Percentiles rank a stretch among this genome's conserved stretches.
phyloP scores from a whole-genome alignment of 345 rosid genomes.

The Eutrema yunnanense region DNA sequence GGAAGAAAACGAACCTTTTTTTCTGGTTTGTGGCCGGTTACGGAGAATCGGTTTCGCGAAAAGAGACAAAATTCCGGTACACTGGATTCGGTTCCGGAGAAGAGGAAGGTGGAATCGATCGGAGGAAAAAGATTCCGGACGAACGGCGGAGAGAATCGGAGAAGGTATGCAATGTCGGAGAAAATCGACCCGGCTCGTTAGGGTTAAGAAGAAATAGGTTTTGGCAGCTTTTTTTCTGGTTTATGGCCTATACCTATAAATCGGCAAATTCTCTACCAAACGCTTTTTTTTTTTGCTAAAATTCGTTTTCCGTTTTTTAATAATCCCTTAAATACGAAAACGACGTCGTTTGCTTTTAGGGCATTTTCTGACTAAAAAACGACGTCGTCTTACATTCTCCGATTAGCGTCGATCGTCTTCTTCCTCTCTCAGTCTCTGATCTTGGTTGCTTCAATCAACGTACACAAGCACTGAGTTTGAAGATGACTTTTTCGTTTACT shows the following conservation, averaged over 20 bases:
- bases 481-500: neutral
- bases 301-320: conserved; percentile 7
- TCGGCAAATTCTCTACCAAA: conserved; percentile 3
- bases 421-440: neutral
- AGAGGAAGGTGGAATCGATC: neutral
- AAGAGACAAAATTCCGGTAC: conserved; percentile 17
- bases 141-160: neutral
- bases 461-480: neutral
- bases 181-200: conserved; percentile 12
- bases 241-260: conserved; percentile 10
- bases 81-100: conserved; percentile 1
- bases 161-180: conserved; percentile 9
- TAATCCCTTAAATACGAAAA: neutral
- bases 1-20: conserved; percentile 2
- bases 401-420: neutral
- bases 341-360: neutral
- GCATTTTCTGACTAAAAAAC: neutral
- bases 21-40: conserved; percentile 28
- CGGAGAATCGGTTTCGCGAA: conserved; percentile 17
- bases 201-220: conserved; percentile 19
- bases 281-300: conserved; percentile 8
- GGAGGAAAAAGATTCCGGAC: neutral
- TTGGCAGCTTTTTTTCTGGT: conserved; percentile 30
- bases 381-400: neutral
- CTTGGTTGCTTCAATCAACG: neutral